Percentiles rank a stretch among this genome's conserved stretches.
Conservation (phyloP, 139 green algal species). For the Chlamydomonas schloesseri region DNA sequence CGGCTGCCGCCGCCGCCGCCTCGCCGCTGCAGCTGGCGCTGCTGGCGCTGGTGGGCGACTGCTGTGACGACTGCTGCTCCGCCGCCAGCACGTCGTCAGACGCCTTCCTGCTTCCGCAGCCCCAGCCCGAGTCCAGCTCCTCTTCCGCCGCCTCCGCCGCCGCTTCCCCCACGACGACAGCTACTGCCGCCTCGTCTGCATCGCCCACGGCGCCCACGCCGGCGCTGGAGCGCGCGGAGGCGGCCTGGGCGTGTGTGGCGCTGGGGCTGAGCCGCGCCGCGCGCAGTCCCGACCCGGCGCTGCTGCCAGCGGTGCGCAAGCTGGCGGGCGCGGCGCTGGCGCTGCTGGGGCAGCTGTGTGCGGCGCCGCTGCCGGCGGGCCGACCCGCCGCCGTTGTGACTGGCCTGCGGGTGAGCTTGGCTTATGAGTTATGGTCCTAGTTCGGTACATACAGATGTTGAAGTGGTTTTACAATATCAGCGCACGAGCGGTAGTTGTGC, state of each 20-base stretch:
- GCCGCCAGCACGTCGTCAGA: slow-evolving; percentile 9
- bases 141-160: neutral
- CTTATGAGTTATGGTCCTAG: too few species aligned
- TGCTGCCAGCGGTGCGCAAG: neutral
- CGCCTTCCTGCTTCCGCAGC: slow-evolving; percentile 1
- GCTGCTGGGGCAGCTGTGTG: neutral
- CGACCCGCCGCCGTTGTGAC: neutral
- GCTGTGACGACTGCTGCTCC: slow-evolving; percentile 3
- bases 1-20: neutral
- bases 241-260: slow-evolving; percentile 13
- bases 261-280: neutral
- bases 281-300: neutral
- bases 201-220: too few species aligned
- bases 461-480: too few species aligned
- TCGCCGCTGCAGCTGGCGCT: neutral
- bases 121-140: too few species aligned
- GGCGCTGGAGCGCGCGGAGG: slow-evolving; percentile 1
- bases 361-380: neutral
- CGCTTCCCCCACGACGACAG: neutral
- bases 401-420: neutral
- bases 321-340: neutral
- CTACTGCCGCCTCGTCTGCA: too few species aligned
- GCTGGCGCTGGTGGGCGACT: neutral
- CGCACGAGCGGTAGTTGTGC: neutral
- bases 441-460: too few species aligned